Evolutionary conservation across 495 filamentous ascomycete species (phyloP), one percentile per base, ranked within the genome.

Genomic region (Aspergillus incahuasiensis): DNA sequence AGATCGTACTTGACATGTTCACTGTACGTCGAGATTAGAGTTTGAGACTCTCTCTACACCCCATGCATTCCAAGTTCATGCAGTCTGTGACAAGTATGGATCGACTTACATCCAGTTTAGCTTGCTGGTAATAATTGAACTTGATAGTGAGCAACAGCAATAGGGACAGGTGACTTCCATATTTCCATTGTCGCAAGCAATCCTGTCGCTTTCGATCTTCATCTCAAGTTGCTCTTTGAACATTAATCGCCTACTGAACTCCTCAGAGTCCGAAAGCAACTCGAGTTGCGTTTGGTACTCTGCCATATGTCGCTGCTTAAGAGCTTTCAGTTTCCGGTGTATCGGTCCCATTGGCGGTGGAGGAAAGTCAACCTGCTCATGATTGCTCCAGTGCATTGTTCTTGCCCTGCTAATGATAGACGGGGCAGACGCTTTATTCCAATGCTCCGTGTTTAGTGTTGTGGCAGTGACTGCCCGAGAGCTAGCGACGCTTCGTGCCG

Each of bases 91-190:
- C 19, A 25, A 21, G 5, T 41, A 12, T 6, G 44, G n/a, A 28
- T 6, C 32, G 18, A 56, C 54, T 22, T 51, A 56, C 54, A 18
- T 35, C 54, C 54, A 56, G 44, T 56, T 56, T 1, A 21, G 21
- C 3, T 44, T 46, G 24, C 38, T 22, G 16, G 35, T 51, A n/a
- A 51, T 40, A 4, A 21, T 39, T 46, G 48, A 24, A 24, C 47
- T 52, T 7, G 55, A 52, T 9, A 57, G 8, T 25, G 48, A 16
- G 40, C 48, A 57, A 30, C 47, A 57, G 30, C 55, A 57, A 39
- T 52, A 57, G 20, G 47, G 55, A 34, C 55, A 57, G 6, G 20
- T 52, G 9, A 44, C 48, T 12, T 57, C 55, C 55, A 52, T 57
- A 57, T 18, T 32, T 42, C 48, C 47, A 57, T 25, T 24, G 30